Percentiles rank a stretch among this genome's conserved stretches.
Evolutionary conservation across 768 basidiomycete species (phyloP).

Genomic region (Harrya chromipes): DNA sequence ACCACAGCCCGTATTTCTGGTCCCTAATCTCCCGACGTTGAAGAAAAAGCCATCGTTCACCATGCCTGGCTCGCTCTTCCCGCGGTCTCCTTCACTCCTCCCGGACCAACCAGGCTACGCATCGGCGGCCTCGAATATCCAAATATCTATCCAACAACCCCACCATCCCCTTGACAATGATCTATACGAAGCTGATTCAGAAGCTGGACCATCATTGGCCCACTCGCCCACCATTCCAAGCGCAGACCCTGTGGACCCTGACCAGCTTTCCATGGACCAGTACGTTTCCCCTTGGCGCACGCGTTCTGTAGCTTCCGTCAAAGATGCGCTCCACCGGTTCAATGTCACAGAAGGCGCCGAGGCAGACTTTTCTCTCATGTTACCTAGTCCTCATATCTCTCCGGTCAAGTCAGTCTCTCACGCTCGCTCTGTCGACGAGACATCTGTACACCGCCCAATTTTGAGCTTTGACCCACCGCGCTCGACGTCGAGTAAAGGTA

Average conservation of each 20-base stretch:
- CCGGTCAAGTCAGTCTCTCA: constrained; percentile 29
- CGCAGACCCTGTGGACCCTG: neutral
- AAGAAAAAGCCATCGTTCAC: constrained; percentile 43
- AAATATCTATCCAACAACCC: neutral
- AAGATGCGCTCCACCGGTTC: constrained; percentile 50
- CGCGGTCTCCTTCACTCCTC: constrained; percentile 66
- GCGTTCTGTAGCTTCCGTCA: constrained; percentile 40
- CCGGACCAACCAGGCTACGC: constrained; percentile 32
- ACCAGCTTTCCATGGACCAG: constrained; percentile 9
- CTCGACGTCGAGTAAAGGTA: constrained; percentile 39
- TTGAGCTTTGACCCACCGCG: neutral
- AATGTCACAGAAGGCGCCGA: constrained; percentile 39
- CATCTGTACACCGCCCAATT: constrained; percentile 1
- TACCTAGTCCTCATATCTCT: constrained; percentile 43
- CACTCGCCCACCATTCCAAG: constrained; percentile 3
- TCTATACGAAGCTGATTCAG: neutral
- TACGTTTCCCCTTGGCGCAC: constrained; percentile 33
- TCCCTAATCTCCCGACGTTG: constrained; percentile 32
- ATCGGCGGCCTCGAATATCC: neutral
- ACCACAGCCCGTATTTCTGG: constrained; percentile 10
- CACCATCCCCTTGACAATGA: neutral
- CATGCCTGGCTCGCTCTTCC: constrained; percentile 80
- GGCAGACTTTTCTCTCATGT: constrained; percentile 49
- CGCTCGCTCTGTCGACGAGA: constrained; percentile 19
- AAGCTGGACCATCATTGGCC: constrained; percentile 17